Evolutionary conservation across 1,284 basidiomycete genomes (phyloP).

Genomic region (Takashimella tepidaria): DNA sequence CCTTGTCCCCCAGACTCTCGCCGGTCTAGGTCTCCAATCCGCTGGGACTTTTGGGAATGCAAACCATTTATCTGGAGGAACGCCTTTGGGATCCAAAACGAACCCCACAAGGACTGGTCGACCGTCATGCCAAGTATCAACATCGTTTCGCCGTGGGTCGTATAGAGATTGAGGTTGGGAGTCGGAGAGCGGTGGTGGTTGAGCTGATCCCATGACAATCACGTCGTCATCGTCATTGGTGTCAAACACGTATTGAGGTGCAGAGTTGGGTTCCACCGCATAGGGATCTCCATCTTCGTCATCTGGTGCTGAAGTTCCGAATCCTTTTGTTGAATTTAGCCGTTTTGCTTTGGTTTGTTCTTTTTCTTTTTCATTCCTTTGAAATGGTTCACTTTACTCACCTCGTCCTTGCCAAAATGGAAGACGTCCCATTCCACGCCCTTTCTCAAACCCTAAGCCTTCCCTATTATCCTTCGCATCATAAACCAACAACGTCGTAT

Average conservation of each 20-base stretch:
- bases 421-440: constrained; percentile 55
- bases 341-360: no score
- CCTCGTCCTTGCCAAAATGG: constrained; percentile 18
- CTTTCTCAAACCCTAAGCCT: constrained; percentile 72
- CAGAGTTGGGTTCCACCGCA: constrained; percentile 49
- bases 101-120: constrained; percentile 70
- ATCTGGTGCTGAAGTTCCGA: constrained; percentile 59
- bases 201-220: constrained; percentile 33
- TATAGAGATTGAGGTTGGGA: neutral
- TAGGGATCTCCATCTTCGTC: constrained; percentile 87
- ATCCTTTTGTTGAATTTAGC: no score
- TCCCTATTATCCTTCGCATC: constrained; percentile 66
- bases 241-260: constrained; percentile 63
- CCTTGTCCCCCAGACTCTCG: constrained; percentile 63
- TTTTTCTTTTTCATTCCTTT: no score
- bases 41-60: constrained; percentile 70
- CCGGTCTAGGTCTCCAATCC: constrained; percentile 81
- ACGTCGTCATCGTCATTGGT: constrained; percentile 59
- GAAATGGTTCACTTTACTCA: no score
- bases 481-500: constrained; percentile 62
- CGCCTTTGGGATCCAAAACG: constrained; percentile 60
- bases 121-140: constrained; percentile 65
- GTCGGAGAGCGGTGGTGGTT: neutral
- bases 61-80: constrained; percentile 72
- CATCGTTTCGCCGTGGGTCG: neutral